A percentile compares a stretch with the other conserved stretches of the same genome.
phyloP scores from a whole-genome alignment of 78 protist species.

The Chrysochromulina tobinii region DNA sequence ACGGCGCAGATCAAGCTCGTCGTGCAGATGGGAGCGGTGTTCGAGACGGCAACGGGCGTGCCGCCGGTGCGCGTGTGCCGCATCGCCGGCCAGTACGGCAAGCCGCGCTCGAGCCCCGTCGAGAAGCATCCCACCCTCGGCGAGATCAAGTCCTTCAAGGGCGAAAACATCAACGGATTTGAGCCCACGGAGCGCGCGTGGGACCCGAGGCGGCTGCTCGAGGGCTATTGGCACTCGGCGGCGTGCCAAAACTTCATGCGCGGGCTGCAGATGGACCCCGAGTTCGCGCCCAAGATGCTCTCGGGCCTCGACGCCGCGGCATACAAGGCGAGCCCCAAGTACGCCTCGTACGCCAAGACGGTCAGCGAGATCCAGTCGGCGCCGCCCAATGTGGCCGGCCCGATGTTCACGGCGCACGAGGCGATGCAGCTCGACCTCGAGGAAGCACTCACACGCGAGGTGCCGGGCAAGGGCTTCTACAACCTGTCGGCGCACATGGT shows the following conservation, averaged over 20 bases:
- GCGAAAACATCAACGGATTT: conserved; percentile 68
- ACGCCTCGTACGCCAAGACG: background rate
- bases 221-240: conserved; percentile 60
- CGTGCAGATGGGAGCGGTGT: conserved; percentile 62
- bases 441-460: conserved; percentile 50
- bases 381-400: background rate
- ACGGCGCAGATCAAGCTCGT: conserved; percentile 55
- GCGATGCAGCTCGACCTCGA: conserved; percentile 66
- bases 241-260: conserved; percentile 69
- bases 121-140: conserved; percentile 44
- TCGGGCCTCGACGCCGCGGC: background rate
- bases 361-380: background rate
- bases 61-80: conserved; percentile 67
- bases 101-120: conserved; percentile 52
- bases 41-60: conserved; percentile 41
- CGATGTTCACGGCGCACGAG: conserved; percentile 63
- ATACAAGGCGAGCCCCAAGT: background rate
- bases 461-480: conserved; percentile 29
- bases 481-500: conserved; percentile 68
- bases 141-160: conserved; percentile 35
- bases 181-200: conserved; percentile 46
- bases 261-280: conserved; percentile 3
- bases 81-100: conserved; percentile 70
- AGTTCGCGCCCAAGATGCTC: background rate
- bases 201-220: conserved; percentile 61